Percentiles rank a stretch among this genome's conserved stretches.
Evolutionary conservation across 176 grass and related monocot species (phyloP).

Genomic region (Dendrocalamus sinicus): DNA sequence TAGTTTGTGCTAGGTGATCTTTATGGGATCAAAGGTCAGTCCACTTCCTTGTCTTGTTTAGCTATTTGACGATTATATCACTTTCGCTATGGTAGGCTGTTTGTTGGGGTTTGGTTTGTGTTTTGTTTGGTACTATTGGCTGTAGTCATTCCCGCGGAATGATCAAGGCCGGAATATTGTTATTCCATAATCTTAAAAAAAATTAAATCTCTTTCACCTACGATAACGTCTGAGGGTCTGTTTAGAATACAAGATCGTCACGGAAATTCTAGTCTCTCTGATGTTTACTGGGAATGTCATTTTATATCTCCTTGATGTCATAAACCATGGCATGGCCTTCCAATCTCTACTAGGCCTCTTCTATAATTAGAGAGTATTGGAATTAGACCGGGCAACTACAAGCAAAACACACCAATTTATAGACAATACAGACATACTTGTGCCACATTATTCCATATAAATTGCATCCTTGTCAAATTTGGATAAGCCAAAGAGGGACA

Average conservation of each 20-base stretch:
- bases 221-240: neutral
- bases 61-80: neutral
- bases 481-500: neutral
- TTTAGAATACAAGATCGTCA: neutral
- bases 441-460: neutral
- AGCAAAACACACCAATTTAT: conserved; percentile 3
- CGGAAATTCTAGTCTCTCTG: neutral
- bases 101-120: no score
- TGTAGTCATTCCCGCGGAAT: no score
- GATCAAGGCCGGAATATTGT: no score
- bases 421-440: neutral
- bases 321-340: neutral
- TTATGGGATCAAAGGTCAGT: neutral
- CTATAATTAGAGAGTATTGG: neutral
- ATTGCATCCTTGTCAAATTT: neutral
- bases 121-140: no score
- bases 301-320: conserved; percentile 7
- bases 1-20: neutral
- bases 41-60: conserved; percentile 26
- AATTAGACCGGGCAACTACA: conserved; percentile 18
- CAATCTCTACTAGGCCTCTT: neutral
- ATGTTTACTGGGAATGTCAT: neutral
- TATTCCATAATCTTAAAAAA: no score
- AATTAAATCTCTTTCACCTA: neutral
- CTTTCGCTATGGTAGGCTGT: neutral